A percentile compares a stretch with the other conserved stretches of the same genome.
These are phyloP conservation scores for Yamadazyma jaroonii DNA, from an alignment of 1,139 yeast species.

Conservation along the genomic window DNA sequence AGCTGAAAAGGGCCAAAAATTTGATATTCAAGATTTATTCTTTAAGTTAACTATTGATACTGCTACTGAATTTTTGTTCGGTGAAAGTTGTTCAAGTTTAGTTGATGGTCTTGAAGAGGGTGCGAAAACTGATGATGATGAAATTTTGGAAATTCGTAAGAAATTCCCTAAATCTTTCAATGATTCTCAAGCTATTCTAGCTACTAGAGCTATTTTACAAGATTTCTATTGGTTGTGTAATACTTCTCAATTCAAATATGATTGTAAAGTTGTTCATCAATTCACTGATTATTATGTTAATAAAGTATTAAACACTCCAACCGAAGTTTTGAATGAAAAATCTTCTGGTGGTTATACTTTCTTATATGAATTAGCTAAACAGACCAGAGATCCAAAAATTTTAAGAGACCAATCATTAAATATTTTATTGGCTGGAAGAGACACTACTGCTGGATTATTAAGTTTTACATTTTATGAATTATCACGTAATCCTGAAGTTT, in stretches of 20 bases:
- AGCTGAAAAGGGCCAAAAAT: constrained; percentile 22
- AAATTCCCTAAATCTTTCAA: constrained; percentile 46
- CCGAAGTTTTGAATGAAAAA: constrained; percentile 30
- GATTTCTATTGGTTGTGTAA: constrained; percentile 31
- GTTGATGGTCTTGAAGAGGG: constrained; percentile 23
- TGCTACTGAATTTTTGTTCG: constrained; percentile 58
- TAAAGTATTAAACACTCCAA: constrained; percentile 25
- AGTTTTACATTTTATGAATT: constrained; percentile 47
- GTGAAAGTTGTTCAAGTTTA: constrained; percentile 46
- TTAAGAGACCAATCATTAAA: constrained; percentile 52
- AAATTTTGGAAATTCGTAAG: constrained; percentile 17
- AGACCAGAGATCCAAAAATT: constrained; percentile 47
- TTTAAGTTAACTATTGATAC: constrained; percentile 52
- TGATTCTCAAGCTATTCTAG: constrained; percentile 32
- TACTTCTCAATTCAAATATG: constrained; percentile 28
- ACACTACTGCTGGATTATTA: constrained; percentile 56
- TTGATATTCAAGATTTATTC: constrained; percentile 47
- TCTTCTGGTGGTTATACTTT: constrained; percentile 45
- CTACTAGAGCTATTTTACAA: constrained; percentile 37
- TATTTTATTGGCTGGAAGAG: constrained; percentile 54
- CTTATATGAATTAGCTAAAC: constrained; percentile 49
- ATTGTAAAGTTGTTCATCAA: constrained; percentile 29
- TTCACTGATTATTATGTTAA: constrained; percentile 31
- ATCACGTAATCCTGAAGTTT: constrained; percentile 42
- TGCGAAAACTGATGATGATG: constrained; percentile 18